phyloP scores from a whole-genome alignment of 2,329 filamentous ascomycete species.

The Dryadomyces quercus-mongolicae region DNA sequence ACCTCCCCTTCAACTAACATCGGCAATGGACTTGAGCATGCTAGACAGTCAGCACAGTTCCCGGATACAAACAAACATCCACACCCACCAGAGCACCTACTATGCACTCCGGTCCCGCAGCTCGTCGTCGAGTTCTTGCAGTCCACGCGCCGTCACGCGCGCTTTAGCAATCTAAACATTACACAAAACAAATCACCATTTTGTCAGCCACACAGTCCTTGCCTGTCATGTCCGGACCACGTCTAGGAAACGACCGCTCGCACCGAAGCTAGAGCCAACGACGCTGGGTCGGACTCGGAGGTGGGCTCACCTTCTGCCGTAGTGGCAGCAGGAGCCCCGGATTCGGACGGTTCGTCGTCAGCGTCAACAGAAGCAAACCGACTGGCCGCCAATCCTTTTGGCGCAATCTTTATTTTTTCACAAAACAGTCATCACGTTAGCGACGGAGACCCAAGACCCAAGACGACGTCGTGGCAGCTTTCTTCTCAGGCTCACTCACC shows the following conservation, averaged over 20 bases:
- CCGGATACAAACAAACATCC: no score
- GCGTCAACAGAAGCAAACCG: no score
- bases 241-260: conserved; percentile 21
- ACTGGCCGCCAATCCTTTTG: conserved; percentile 42
- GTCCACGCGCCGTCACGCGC: conserved; percentile 15
- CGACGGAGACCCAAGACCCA: conserved; percentile 6
- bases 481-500: conserved; percentile 24
- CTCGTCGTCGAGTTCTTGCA: conserved; percentile 18
- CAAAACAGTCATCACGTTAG: conserved; percentile 12
- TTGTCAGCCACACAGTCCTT: no score
- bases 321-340: conserved; percentile 17
- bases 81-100: conserved; percentile 5
- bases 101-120: conserved; percentile 16
- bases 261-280: conserved; percentile 56
- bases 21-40: neutral
- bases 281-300: conserved; percentile 44
- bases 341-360: conserved; percentile 18
- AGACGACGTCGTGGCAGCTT: neutral
- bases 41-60: neutral
- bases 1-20: neutral
- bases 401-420: conserved; percentile 3
- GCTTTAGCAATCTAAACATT: conserved; percentile 19
- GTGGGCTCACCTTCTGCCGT: conserved; percentile 45
- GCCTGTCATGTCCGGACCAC: neutral
- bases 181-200: conserved; percentile 8